Percentiles rank a stretch among this genome's conserved stretches.
phyloP scores from a whole-genome alignment of 129 eudicot genomes.

The Rutidosis leptorrhynchoides region DNA sequence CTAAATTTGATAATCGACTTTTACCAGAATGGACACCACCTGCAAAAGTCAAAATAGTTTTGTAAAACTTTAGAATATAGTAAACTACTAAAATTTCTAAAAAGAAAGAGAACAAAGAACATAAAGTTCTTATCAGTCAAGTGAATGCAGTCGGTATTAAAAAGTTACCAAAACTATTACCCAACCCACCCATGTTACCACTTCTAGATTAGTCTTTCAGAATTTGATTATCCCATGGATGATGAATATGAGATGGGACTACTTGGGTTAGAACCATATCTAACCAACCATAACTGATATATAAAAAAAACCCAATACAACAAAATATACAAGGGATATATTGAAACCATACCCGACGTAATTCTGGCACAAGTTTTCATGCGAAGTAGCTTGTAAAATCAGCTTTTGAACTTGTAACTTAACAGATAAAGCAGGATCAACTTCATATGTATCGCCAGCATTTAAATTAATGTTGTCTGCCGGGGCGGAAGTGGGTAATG shows the following conservation, averaged over 20 bases:
- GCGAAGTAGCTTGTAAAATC: conserved; percentile 86
- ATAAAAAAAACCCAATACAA: too few species aligned
- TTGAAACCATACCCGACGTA: conserved; percentile 79
- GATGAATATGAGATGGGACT: background rate
- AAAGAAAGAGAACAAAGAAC: background rate
- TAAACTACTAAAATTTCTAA: background rate
- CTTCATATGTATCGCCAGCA: conserved; percentile 77
- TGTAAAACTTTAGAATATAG: background rate
- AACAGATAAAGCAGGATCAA: conserved; percentile 90
- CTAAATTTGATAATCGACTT: conserved; percentile 1
- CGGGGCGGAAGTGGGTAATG: conserved; percentile 50
- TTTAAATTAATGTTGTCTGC: conserved; percentile 48
- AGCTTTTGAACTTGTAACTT: conserved; percentile 89
- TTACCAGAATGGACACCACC: conserved; percentile 51
- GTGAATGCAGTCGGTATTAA: background rate
- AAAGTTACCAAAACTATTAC: background rate
- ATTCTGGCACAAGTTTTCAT: conserved; percentile 92
- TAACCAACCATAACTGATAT: background rate
- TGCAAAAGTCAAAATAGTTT: conserved; percentile 20
- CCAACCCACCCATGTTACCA: background rate
- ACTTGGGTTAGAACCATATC: background rate
- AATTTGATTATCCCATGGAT: background rate
- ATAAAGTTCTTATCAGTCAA: background rate
- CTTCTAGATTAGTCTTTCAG: background rate
- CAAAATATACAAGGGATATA: background rate